Evolutionary conservation across 139 green algal species (phyloP).

Genomic region (Chlorella ohadii): DNA sequence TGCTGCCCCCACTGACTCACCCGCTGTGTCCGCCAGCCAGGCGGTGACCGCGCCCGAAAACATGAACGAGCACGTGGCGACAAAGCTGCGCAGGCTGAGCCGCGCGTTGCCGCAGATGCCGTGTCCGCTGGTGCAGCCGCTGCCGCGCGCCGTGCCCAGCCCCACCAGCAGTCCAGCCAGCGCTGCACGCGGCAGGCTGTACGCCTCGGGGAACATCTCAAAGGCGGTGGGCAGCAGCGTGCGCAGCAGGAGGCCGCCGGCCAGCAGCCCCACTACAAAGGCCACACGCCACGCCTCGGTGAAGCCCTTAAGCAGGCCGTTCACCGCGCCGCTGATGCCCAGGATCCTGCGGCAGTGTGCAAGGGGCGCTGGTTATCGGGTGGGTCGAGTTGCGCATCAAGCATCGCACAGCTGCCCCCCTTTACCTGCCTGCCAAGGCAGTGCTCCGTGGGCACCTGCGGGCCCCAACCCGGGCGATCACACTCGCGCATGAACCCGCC

Average conservation of each 20-base stretch:
- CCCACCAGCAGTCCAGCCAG: conserved; percentile 72
- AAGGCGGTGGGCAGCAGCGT: conserved; percentile 26
- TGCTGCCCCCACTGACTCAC: too few species aligned
- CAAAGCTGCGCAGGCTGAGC: conserved; percentile 53
- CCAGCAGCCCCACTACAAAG: conserved; percentile 38
- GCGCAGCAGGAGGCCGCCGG: conserved; percentile 29
- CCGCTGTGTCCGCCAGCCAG: conserved; percentile 15
- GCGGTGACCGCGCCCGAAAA: conserved; percentile 50
- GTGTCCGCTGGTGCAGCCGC: conserved; percentile 86
- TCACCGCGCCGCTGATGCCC: conserved; percentile 39
- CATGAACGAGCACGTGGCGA: conserved; percentile 68
- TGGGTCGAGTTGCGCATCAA: too few species aligned
- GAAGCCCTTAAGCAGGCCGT: conserved; percentile 27
- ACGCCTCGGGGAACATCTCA: conserved; percentile 25
- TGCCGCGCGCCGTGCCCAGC: conserved; percentile 69
- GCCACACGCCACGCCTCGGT: conserved; percentile 26
- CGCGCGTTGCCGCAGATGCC: conserved; percentile 66
- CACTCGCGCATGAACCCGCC: too few species aligned
- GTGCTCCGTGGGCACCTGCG: too few species aligned
- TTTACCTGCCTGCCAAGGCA: too few species aligned
- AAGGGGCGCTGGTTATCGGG: too few species aligned
- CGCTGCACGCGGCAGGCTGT: not conserved
- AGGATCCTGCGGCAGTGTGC: conserved; percentile 15
- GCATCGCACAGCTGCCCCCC: too few species aligned
- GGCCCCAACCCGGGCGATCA: too few species aligned